A percentile compares a stretch with the other conserved stretches of the same genome.
Conservation (phyloP, 345 rosid species). For the Streptanthus diversifolius region DNA sequence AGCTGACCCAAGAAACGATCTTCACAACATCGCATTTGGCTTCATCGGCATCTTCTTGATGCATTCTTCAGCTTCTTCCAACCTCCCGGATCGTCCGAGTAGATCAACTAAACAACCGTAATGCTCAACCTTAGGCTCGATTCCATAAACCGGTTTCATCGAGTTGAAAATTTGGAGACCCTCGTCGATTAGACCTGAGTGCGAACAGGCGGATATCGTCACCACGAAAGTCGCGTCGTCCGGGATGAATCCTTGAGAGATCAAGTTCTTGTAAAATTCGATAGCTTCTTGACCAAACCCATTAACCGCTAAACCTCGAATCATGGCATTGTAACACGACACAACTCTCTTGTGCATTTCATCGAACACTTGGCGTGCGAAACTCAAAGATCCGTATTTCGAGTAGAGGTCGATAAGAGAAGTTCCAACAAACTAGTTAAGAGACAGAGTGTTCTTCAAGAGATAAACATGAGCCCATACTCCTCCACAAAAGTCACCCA, state of each 20-base stretch:
- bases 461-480: slow-evolving; percentile 56
- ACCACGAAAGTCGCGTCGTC: slow-evolving; percentile 55
- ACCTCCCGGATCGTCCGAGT: slow-evolving; percentile 51
- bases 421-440: slow-evolving; percentile 54
- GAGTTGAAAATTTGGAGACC: slow-evolving; percentile 49
- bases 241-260: slow-evolving; percentile 40
- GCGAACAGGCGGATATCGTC: slow-evolving; percentile 56
- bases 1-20: slow-evolving; percentile 64
- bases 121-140: slow-evolving; percentile 58
- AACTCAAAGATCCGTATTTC: slow-evolving; percentile 42
- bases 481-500: slow-evolving; percentile 50
- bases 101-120: slow-evolving; percentile 66
- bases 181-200: slow-evolving; percentile 51
- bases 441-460: slow-evolving; percentile 35
- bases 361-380: slow-evolving; percentile 50
- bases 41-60: slow-evolving; percentile 56
- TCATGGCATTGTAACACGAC: slow-evolving; percentile 55
- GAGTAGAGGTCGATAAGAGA: slow-evolving; percentile 46
- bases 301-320: slow-evolving; percentile 49
- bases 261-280: slow-evolving; percentile 37
- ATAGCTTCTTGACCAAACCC: slow-evolving; percentile 52
- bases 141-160: slow-evolving; percentile 38
- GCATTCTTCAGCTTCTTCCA: slow-evolving; percentile 52
- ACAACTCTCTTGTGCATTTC: slow-evolving; percentile 44
- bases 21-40: slow-evolving; percentile 59